phyloP scores from a whole-genome alignment of 768 basidiomycete species.

The Leccinum disarticulatum region DNA sequence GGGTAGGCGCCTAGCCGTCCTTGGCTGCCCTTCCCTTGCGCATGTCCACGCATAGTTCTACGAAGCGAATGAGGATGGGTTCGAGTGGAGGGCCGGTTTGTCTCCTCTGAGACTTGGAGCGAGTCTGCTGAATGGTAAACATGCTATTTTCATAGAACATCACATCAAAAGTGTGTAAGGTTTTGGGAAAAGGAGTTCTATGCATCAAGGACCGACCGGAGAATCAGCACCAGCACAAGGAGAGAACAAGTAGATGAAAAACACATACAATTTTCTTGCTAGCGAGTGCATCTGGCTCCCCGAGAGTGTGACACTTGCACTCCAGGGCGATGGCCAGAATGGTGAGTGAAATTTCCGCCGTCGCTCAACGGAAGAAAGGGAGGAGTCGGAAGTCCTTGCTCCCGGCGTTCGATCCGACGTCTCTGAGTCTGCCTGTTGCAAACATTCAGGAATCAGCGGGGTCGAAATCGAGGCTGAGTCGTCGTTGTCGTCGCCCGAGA shows the following conservation, averaged over 20 bases:
- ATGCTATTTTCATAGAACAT: too few species aligned
- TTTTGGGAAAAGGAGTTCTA: too few species aligned
- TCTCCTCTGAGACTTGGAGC: too few species aligned
- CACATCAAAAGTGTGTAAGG: too few species aligned
- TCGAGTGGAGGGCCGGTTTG: constrained; percentile 88
- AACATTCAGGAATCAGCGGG: constrained; percentile 49
- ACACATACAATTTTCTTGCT: constrained; percentile 57
- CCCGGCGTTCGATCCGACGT: constrained; percentile 62
- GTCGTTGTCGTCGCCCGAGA: not conserved
- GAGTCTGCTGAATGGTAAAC: too few species aligned
- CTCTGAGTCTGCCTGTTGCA: constrained; percentile 35
- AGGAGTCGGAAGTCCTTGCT: constrained; percentile 70
- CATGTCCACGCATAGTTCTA: constrained; percentile 95
- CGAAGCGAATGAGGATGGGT: constrained; percentile 93
- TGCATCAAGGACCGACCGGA: too few species aligned
- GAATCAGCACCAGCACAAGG: not conserved
- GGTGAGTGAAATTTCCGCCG: constrained; percentile 58
- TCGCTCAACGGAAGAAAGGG: constrained; percentile 78
- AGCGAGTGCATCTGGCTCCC: too few species aligned
- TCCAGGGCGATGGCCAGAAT: constrained; percentile 56
- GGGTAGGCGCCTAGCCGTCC: constrained; percentile 50
- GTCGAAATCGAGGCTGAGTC: constrained; percentile 60
- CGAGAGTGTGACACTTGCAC: constrained; percentile 56
- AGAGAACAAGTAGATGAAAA: not conserved
- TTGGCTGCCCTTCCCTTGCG: constrained; percentile 92